These are phyloP conservation scores for Stenocarpella maydis DNA, from an alignment of 2,329 filamentous ascomycete species.

Conservation along the genomic window DNA sequence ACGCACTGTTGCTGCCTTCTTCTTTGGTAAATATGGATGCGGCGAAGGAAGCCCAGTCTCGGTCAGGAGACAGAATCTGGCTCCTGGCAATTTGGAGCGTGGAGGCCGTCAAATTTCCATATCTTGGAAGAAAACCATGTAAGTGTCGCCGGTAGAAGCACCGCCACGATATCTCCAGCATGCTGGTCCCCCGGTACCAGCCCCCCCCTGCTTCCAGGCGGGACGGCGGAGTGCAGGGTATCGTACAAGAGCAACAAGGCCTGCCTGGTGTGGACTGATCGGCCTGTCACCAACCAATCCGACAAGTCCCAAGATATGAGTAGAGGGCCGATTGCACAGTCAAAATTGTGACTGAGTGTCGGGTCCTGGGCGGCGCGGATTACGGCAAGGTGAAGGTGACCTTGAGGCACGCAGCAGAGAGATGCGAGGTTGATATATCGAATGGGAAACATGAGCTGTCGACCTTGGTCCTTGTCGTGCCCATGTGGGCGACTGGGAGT, in stretches of 20 bases:
- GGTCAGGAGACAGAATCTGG: not conserved
- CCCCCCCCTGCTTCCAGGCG: slow-evolving; percentile 4
- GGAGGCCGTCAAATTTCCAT: not conserved
- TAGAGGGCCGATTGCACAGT: slow-evolving; percentile 4
- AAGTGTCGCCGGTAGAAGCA: not conserved
- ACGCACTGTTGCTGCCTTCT: not conserved
- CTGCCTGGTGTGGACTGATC: not conserved
- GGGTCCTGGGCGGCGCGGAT: not conserved
- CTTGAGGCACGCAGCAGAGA: not conserved
- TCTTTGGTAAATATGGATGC: not conserved
- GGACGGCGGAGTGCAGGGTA: slow-evolving; percentile 1
- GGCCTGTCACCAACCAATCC: not conserved
- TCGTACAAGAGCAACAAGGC: not conserved
- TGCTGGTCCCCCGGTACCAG: not conserved
- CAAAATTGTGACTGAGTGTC: not conserved
- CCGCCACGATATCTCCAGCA: not conserved
- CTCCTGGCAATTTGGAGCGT: not conserved
- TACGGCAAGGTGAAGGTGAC: not conserved
- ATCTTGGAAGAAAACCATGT: not conserved
- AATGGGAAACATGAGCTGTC: slow-evolving; percentile 1
- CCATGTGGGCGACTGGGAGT: not conserved
- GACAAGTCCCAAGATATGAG: not conserved
- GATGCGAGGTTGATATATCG: not conserved
- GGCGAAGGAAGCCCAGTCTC: not conserved
- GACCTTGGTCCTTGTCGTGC: not conserved